phyloP scores from a whole-genome alignment of 2,329 filamentous ascomycete genomes.

The Penicillium sp. region DNA sequence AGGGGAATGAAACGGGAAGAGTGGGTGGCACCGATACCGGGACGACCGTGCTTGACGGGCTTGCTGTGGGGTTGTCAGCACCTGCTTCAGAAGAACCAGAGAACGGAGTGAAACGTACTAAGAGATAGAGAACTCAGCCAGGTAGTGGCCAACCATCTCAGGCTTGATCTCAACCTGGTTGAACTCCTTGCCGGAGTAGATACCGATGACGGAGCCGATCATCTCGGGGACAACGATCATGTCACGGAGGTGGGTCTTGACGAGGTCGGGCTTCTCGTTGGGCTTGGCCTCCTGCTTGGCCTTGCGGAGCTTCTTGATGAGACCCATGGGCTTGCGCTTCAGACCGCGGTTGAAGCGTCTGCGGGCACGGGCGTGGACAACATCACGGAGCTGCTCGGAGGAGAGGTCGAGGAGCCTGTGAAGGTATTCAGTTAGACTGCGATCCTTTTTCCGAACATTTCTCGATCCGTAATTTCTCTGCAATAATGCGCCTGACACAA shows the following conservation, averaged over 20 bases:
- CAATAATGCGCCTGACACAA: constrained; percentile 9
- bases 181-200: constrained; percentile 99
- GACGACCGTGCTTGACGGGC: constrained; percentile 99
- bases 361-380: constrained; percentile 98
- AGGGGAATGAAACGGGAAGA: constrained; percentile 99
- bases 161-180: constrained; percentile 99
- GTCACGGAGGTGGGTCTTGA: constrained; percentile 99
- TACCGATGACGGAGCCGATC: constrained; percentile 97
- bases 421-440: constrained; percentile 33
- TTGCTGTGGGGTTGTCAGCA: constrained; percentile 71
- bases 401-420: constrained; percentile 94
- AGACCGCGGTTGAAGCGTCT: constrained; percentile 99
- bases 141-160: constrained; percentile 99
- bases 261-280: constrained; percentile 99
- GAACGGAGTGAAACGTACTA: constrained; percentile 70
- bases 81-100: too few relatives aligned
- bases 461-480: background rate
- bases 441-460: constrained; percentile 34
- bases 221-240: constrained; percentile 99
- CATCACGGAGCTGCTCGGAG: constrained; percentile 98
- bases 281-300: constrained; percentile 98
- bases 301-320: constrained; percentile 99
- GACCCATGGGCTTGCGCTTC: constrained; percentile 99
- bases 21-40: constrained; percentile 99
- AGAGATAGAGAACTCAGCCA: constrained; percentile 99